Percentiles rank a stretch among this genome's conserved stretches.
Evolutionary conservation across 768 basidiomycete species (phyloP).

Genomic region (Filobasidium floriforme): DNA sequence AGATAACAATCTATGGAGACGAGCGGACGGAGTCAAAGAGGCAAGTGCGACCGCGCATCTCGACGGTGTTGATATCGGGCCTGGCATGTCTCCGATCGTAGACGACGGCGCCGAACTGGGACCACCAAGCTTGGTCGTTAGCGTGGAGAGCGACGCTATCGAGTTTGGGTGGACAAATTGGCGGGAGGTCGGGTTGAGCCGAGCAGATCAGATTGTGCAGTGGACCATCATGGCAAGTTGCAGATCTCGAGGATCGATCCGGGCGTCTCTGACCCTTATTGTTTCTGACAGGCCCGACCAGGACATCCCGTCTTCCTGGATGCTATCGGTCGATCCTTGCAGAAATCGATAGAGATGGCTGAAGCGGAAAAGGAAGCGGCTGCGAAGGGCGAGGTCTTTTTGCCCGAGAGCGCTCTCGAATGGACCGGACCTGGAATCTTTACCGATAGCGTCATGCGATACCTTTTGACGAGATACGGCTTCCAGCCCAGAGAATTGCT

Average conservation of each 20-base stretch:
- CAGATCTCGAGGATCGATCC: constrained; percentile 8
- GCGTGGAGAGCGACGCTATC: constrained; percentile 35
- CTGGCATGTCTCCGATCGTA: constrained; percentile 16
- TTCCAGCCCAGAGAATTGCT: constrained; percentile 30
- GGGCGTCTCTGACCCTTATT: background rate
- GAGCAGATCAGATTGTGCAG: constrained; percentile 34
- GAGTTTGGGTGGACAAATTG: constrained; percentile 36
- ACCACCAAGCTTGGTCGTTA: constrained; percentile 30
- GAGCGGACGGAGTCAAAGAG: constrained; percentile 20
- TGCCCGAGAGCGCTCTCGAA: constrained; percentile 35
- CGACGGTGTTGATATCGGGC: constrained; percentile 6
- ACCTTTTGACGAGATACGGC: constrained; percentile 34
- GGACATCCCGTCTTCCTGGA: constrained; percentile 35
- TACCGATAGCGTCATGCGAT: constrained; percentile 34
- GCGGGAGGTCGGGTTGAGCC: constrained; percentile 30
- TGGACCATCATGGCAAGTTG: constrained; percentile 33
- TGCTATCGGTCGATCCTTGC: constrained; percentile 27
- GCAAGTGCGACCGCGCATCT: constrained; percentile 70
- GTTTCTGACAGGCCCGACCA: constrained; percentile 10
- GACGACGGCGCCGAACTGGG: constrained; percentile 32
- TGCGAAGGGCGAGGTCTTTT: constrained; percentile 24
- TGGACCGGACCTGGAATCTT: constrained; percentile 37
- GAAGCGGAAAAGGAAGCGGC: constrained; percentile 19
- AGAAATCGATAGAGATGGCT: constrained; percentile 27
- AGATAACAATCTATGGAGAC: constrained; percentile 11